Evolutionary conservation across 129 eudicot genomes (phyloP).

Genomic region (Tanacetum coccineum): DNA sequence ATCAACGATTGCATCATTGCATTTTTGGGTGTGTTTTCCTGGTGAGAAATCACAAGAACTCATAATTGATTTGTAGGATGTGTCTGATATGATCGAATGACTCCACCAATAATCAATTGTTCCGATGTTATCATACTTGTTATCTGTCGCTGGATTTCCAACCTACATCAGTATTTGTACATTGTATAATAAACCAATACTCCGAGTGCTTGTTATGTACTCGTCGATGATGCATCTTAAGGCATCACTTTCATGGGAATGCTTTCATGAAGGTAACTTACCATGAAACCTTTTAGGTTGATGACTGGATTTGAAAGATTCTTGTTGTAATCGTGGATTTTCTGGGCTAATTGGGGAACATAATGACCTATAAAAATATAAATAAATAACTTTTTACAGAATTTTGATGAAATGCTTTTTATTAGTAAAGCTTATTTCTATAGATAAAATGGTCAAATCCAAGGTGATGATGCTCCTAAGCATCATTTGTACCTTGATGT

Average conservation of each 20-base stretch:
- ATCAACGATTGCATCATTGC: conserved; percentile 50
- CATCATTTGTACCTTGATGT: too few species aligned
- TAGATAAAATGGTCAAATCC: too few species aligned
- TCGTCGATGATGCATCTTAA: too few species aligned
- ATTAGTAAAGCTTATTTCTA: too few species aligned
- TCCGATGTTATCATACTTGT: conserved; percentile 63
- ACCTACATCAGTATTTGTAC: conserved; percentile 42
- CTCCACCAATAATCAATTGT: conserved; percentile 78
- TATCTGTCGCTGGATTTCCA: conserved; percentile 75
- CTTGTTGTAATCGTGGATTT: conserved; percentile 59
- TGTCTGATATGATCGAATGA: conserved; percentile 76
- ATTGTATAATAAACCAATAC: background rate
- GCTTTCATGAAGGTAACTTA: conserved; percentile 42
- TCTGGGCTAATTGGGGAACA: conserved; percentile 77
- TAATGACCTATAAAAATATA: conserved; percentile 61
- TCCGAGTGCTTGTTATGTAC: too few species aligned
- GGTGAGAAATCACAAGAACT: conserved; percentile 52
- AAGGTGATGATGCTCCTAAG: too few species aligned
- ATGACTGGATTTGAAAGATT: conserved; percentile 43
- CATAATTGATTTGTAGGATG: conserved; percentile 41
- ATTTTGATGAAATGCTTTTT: too few species aligned
- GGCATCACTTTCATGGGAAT: too few species aligned
- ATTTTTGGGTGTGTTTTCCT: conserved; percentile 27
- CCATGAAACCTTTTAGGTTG: conserved; percentile 94
- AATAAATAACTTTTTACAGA: too few species aligned